These are phyloP conservation scores for Daldinia bambusicola DNA, from an alignment of 495 filamentous ascomycete species.

Conservation along the genomic window DNA sequence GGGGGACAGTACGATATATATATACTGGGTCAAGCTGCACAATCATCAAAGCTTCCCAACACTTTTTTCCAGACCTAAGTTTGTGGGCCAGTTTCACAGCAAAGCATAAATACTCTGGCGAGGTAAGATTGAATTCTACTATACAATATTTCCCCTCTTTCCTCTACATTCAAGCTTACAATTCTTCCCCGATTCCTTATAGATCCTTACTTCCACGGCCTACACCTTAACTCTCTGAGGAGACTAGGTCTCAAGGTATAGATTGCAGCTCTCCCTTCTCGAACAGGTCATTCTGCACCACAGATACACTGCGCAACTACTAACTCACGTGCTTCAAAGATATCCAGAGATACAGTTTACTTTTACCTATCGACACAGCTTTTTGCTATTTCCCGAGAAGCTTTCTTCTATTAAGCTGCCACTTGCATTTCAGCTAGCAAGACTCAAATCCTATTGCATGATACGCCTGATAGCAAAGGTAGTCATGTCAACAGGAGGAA, in stretches of 20 bases:
- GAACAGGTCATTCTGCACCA: slow-evolving; percentile 11
- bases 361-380: slow-evolving; percentile 7
- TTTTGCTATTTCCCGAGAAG: slow-evolving; percentile 20
- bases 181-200: slow-evolving; percentile 21
- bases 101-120: slow-evolving; percentile 24
- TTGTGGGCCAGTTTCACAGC: neutral
- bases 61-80: neutral
- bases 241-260: slow-evolving; percentile 9
- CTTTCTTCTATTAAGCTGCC: slow-evolving; percentile 33
- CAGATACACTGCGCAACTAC: neutral
- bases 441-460: slow-evolving; percentile 24
- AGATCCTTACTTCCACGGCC: slow-evolving; percentile 3
- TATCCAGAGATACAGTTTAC: slow-evolving; percentile 31
- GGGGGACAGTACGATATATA: neutral
- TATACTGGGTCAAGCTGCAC: neutral
- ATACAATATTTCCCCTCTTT: slow-evolving; percentile 17
- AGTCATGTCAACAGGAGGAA: slow-evolving; percentile 26
- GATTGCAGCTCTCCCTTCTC: slow-evolving; percentile 1
- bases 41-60: neutral
- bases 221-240: slow-evolving; percentile 39
- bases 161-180: slow-evolving; percentile 24
- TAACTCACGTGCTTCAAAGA: slow-evolving; percentile 15
- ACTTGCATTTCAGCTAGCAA: slow-evolving; percentile 20
- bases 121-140: slow-evolving; percentile 23
- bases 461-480: neutral